phyloP scores from a whole-genome alignment of 2,329 filamentous ascomycete species.

The Metarhizium robertsii region DNA sequence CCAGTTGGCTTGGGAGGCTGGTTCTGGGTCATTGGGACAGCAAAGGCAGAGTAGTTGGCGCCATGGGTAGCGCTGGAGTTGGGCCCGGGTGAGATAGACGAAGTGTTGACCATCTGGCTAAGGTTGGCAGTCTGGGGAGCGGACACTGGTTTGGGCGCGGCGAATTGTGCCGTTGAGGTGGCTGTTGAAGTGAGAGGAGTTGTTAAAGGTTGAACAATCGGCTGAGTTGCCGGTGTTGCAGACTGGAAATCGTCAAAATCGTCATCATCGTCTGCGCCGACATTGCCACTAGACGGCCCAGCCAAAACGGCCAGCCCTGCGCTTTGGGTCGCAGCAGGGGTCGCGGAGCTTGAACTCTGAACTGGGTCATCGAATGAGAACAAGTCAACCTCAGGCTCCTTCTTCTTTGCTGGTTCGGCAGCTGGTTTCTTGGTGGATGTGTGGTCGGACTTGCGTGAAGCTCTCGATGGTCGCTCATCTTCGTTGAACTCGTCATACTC shows the following conservation, averaged over 20 bases:
- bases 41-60: slow-evolving; percentile 56
- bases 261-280: slow-evolving; percentile 55
- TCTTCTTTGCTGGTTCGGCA: slow-evolving; percentile 64
- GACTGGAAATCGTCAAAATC: slow-evolving; percentile 98
- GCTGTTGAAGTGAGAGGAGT: slow-evolving; percentile 40
- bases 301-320: slow-evolving; percentile 38
- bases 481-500: slow-evolving; percentile 97
- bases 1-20: slow-evolving; percentile 47
- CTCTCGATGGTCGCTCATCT: slow-evolving; percentile 41
- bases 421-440: slow-evolving; percentile 29
- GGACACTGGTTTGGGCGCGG: slow-evolving; percentile 77
- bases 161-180: slow-evolving; percentile 57
- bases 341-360: slow-evolving; percentile 35
- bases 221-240: slow-evolving; percentile 52
- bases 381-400: slow-evolving; percentile 83
- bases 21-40: slow-evolving; percentile 25
- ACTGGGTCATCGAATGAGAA: slow-evolving; percentile 83
- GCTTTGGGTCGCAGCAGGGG: slow-evolving; percentile 35
- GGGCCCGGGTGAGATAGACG: slow-evolving; percentile 68
- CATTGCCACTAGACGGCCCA: slow-evolving; percentile 12
- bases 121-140: slow-evolving; percentile 72
- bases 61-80: slow-evolving; percentile 46
- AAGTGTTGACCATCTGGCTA: slow-evolving; percentile 68
- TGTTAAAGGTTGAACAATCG: slow-evolving; percentile 37
- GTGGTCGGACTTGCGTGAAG: slow-evolving; percentile 22